phyloP scores from a whole-genome alignment of 2,329 filamentous ascomycete species.

The Colletotrichum gloeosporioides region DNA sequence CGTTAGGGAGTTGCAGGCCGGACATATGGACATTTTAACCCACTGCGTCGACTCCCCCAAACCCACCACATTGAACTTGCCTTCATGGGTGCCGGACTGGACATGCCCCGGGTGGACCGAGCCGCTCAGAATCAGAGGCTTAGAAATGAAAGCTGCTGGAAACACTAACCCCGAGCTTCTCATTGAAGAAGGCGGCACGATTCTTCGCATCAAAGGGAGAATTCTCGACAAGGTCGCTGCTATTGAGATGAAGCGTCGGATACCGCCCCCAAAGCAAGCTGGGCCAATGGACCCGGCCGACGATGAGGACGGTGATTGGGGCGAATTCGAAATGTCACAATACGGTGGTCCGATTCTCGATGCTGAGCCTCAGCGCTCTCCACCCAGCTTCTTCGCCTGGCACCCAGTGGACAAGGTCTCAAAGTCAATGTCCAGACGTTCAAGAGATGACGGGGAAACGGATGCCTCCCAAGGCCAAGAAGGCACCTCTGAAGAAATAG shows the following conservation, averaged over 20 bases:
- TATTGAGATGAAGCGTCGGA: not conserved
- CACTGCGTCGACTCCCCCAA: slow-evolving; percentile 4
- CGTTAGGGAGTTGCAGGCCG: not conserved
- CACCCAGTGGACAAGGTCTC: not conserved
- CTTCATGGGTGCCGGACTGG: slow-evolving; percentile 22
- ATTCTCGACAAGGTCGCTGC: not conserved
- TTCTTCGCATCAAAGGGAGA: not conserved
- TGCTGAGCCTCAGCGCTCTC: not conserved
- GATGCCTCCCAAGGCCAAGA: rapidly evolving
- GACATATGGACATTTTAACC: not conserved
- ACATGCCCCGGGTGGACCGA: slow-evolving; percentile 18
- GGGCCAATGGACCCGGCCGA: not conserved
- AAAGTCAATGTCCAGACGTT: not conserved
- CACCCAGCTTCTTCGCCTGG: not conserved
- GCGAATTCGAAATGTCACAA: not conserved
- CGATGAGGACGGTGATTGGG: not conserved
- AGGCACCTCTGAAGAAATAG: rapidly evolving
- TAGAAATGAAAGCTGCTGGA: not conserved
- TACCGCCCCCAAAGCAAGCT: not conserved
- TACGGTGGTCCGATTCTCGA: not conserved
- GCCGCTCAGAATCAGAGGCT: not conserved
- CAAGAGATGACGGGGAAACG: not conserved
- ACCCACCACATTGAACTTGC: not conserved
- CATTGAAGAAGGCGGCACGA: not conserved
- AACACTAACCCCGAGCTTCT: not conserved